Evolutionary conservation across 2,329 filamentous ascomycete genomes (phyloP).

Genomic region (Pyrenophora graminea): DNA sequence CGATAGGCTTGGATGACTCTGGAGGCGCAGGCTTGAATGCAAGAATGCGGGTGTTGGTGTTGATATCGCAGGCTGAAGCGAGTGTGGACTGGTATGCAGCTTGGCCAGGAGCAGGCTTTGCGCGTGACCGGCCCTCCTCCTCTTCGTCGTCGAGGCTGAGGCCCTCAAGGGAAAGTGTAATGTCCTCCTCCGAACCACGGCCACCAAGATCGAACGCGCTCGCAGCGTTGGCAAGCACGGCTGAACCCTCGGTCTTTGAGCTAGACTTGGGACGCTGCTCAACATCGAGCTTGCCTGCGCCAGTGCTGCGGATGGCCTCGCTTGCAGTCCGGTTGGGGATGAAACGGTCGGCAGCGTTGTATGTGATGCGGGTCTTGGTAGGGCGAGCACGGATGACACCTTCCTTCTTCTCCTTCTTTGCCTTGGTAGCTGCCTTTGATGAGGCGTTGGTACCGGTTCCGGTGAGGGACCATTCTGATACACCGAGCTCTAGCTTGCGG

Average conservation of each 20-base stretch:
- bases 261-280: constrained; percentile 67
- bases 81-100: constrained; percentile 91
- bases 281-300: constrained; percentile 78
- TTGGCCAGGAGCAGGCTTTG: constrained; percentile 82
- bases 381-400: constrained; percentile 34
- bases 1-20: constrained; percentile 97
- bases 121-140: constrained; percentile 63
- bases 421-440: constrained; percentile 52
- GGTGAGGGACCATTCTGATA: constrained; percentile 89
- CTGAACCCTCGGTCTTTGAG: constrained; percentile 70
- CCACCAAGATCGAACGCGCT: constrained; percentile 67
- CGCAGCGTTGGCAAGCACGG: constrained; percentile 75
- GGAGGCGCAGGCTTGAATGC: constrained; percentile 98
- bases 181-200: constrained; percentile 70
- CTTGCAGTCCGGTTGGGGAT: constrained; percentile 92
- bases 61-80: constrained; percentile 88
- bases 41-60: constrained; percentile 90
- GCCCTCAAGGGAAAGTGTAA: constrained; percentile 73
- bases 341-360: constrained; percentile 86
- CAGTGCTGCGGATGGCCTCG: constrained; percentile 81
- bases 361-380: constrained; percentile 47
- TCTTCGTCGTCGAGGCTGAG: constrained; percentile 77
- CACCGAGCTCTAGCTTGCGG: constrained; percentile 83
- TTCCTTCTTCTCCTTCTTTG: constrained; percentile 45
- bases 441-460: constrained; percentile 67